Percentiles rank a stretch among this genome's conserved stretches.
Conservation (phyloP, 2,329 filamentous ascomycete genomes). For the Microdochium bolleyi region DNA sequence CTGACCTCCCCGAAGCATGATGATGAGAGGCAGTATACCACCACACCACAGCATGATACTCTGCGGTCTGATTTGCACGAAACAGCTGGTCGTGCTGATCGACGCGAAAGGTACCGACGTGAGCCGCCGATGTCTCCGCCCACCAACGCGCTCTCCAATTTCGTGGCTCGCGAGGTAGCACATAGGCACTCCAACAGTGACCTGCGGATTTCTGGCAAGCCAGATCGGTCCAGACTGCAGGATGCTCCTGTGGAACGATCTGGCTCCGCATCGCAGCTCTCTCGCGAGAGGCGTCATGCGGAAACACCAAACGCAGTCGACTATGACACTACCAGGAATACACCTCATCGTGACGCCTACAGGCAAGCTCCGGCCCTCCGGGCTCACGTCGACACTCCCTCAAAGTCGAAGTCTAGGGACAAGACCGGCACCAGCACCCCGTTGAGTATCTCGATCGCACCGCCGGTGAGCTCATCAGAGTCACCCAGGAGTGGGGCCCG, state of each 20-base stretch:
- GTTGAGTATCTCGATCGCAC: not conserved
- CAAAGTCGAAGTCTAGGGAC: not conserved
- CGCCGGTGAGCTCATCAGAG: not conserved
- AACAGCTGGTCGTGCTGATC: not conserved
- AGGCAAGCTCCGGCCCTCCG: not conserved
- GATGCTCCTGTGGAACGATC: not conserved
- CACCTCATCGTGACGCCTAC: not conserved
- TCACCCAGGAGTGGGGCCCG: not conserved
- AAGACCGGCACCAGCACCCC: not conserved
- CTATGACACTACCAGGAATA: not conserved
- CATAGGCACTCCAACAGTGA: not conserved
- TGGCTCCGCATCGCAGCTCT: not conserved
- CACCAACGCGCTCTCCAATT: not conserved
- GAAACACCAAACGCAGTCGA: not conserved
- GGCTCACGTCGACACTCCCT: not conserved
- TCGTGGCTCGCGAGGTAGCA: not conserved
- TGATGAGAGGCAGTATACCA: not conserved
- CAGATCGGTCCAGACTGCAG: not conserved
- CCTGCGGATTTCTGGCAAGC: not conserved
- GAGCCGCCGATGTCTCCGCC: not conserved
- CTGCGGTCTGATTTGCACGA: not conserved
- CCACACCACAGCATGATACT: not conserved
- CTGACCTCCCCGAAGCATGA: not conserved
- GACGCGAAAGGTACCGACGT: not conserved
- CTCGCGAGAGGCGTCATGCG: not conserved